Evolutionary conservation across 768 basidiomycete genomes (phyloP), one percentile per base, ranked within the genome.

Genomic region (Mycena capillaripes): DNA sequence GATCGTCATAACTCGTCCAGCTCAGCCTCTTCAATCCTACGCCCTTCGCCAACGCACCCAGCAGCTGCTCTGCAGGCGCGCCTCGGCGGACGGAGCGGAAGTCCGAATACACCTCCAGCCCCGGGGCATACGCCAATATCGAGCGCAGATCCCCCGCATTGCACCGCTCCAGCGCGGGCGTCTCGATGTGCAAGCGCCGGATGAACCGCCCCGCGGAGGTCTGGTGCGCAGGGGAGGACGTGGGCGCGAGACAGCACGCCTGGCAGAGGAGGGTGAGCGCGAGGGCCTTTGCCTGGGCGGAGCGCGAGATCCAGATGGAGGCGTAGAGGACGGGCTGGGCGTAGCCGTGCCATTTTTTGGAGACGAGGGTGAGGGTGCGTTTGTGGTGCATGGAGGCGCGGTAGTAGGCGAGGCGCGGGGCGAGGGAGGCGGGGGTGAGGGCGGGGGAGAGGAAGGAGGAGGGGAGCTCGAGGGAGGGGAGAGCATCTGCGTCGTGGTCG

Each of bases 151-250:
- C 91, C 7, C 85, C 85, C 17, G 92, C 90, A 6, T 86, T 86
- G 75, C 92, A 93, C 27, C 90, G 88, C 60, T 92, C 90, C 65
- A 93, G 83, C 9, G 86, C 81, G 21, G 87, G 86, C 8, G 93
- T 94, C 82, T 94, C 92, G 78, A 94, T 90, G 76, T 93, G 92
- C 36, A 94, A 79, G 19, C 90, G 86, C 44, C 88, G 88, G 50
- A 94, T 90, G 80, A 84, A 89, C 25, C 79, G 82, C 16, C 89
- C 72, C 3, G 59, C 91, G 57, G 82, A 83, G 0, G 79, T 77
- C 0, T 76, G 38, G 17, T 40, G 82, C 78, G 62, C 80, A 78
- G 42, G 73, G 11, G 38, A 10, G 38, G 38, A 38, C 11, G 42
- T 30, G 48, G 71, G 67, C 52, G 56, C 25, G 48, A 74, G 65